Percentiles rank a stretch among this genome's conserved stretches.
phyloP scores from a whole-genome alignment of 179 eudicot genomes.

The Gypsophila paniculata region DNA sequence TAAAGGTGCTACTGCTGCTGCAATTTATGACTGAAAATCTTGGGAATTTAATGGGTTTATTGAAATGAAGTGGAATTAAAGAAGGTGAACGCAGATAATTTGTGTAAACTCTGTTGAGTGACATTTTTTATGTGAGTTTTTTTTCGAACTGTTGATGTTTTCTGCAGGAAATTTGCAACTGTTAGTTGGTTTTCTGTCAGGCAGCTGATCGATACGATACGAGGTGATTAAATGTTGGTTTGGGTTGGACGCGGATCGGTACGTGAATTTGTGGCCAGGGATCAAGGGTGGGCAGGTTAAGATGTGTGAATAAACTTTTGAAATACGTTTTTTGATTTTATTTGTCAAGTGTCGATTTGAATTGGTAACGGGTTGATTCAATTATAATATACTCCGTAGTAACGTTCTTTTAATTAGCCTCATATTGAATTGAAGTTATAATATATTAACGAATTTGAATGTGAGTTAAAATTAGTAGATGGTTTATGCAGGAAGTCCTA shows the following conservation, averaged over 20 bases:
- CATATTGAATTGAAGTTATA: too few relatives aligned
- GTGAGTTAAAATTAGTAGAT: too few relatives aligned
- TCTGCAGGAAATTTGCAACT: background rate
- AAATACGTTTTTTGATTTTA: too few relatives aligned
- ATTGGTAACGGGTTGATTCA: too few relatives aligned
- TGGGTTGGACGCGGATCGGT: background rate
- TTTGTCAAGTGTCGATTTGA: too few relatives aligned
- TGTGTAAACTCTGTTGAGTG: constrained; percentile 17
- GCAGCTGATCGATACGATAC: background rate
- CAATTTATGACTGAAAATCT: constrained; percentile 23
- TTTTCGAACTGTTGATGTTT: background rate
- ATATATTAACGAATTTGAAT: too few relatives aligned
- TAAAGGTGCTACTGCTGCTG: constrained; percentile 17
- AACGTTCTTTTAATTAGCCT: too few relatives aligned
- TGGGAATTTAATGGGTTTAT: constrained; percentile 27
- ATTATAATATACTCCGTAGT: too few relatives aligned
- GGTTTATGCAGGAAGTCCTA: too few relatives aligned
- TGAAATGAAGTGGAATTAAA: constrained; percentile 15
- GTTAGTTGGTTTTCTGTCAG: background rate
- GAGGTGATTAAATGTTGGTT: background rate
- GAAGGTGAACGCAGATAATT: constrained; percentile 26
- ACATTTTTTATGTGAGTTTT: constrained; percentile 22
- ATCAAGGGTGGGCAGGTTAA: too few relatives aligned
- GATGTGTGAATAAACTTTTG: too few relatives aligned
- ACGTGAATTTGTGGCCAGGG: too few relatives aligned